phyloP scores from a whole-genome alignment of 106 monocot species.

The Dendrobium nobile region DNA sequence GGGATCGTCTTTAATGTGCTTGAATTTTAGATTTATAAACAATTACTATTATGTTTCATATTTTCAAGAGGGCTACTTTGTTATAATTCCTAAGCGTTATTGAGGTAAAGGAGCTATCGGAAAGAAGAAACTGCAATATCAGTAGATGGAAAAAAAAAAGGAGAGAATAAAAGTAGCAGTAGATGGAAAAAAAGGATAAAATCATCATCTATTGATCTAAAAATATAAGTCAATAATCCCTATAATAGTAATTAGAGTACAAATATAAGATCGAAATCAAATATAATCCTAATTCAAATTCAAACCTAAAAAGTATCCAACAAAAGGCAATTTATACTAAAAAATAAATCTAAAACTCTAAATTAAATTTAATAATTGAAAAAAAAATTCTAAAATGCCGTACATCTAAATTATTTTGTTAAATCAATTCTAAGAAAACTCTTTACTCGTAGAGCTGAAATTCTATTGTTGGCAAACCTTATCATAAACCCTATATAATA shows the following conservation, averaged over 20 bases:
- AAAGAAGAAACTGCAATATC: background rate
- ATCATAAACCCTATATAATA: too few species aligned
- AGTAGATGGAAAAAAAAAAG: too few species aligned
- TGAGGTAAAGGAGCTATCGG: background rate
- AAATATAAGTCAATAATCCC: background rate
- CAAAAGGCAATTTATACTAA: background rate
- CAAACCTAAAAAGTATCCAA: background rate
- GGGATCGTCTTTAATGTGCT: background rate
- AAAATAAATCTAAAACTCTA: too few species aligned
- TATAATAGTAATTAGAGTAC: background rate
- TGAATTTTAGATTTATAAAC: background rate
- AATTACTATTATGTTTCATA: background rate
- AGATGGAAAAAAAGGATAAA: too few species aligned
- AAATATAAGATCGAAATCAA: background rate
- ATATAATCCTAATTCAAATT: background rate
- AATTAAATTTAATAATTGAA: too few species aligned
- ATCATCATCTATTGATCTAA: background rate
- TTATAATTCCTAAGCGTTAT: background rate
- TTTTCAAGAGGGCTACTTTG: background rate
- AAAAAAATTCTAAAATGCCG: too few species aligned
- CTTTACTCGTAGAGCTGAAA: too few species aligned
- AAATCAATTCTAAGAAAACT: too few species aligned
- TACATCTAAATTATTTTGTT: too few species aligned
- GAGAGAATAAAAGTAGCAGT: too few species aligned
- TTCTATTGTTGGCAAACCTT: too few species aligned